Evolutionary conservation across 2,329 filamentous ascomycete genomes (phyloP).

Genomic region (Pestalotiopsis sp.): DNA sequence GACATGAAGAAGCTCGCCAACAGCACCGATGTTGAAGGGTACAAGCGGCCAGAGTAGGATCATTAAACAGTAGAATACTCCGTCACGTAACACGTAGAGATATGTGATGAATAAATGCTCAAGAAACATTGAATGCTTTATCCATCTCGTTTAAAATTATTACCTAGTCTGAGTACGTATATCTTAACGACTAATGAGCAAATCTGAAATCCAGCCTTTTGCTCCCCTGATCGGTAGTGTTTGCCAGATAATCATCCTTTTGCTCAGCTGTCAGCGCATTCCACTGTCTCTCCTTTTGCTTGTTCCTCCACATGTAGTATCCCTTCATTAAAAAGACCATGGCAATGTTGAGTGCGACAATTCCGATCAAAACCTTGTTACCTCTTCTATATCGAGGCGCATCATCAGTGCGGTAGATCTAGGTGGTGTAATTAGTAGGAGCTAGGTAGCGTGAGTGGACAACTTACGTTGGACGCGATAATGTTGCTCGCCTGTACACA

Average conservation of each 20-base stretch:
- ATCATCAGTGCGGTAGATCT: slow-evolving; percentile 41
- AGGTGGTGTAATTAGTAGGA: neutral
- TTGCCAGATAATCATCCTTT: slow-evolving; percentile 20
- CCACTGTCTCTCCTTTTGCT: slow-evolving; percentile 22
- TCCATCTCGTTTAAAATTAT: too few species aligned
- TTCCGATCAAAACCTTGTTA: slow-evolving; percentile 41
- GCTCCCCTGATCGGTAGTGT: slow-evolving; percentile 23
- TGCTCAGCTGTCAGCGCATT: slow-evolving; percentile 20
- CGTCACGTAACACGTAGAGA: too few species aligned
- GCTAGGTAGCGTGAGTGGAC: neutral
- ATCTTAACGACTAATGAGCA: slow-evolving; percentile 16
- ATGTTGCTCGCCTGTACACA: slow-evolving; percentile 46
- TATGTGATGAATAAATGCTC: too few species aligned
- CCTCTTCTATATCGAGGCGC: slow-evolving; percentile 46
- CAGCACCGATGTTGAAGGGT: slow-evolving; percentile 5
- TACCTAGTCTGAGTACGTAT: neutral
- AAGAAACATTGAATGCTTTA: too few species aligned
- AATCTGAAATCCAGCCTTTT: slow-evolving; percentile 26
- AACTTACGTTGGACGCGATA: slow-evolving; percentile 39
- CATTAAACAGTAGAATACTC: neutral
- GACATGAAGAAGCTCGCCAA: slow-evolving; percentile 6
- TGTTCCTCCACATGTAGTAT: slow-evolving; percentile 43
- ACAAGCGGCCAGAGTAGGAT: neutral
- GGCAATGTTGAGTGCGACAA: slow-evolving; percentile 37
- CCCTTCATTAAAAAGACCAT: slow-evolving; percentile 34